Evolutionary conservation across 1,284 basidiomycete genomes (phyloP).

Genomic region (Limonomyces culmigenus): DNA sequence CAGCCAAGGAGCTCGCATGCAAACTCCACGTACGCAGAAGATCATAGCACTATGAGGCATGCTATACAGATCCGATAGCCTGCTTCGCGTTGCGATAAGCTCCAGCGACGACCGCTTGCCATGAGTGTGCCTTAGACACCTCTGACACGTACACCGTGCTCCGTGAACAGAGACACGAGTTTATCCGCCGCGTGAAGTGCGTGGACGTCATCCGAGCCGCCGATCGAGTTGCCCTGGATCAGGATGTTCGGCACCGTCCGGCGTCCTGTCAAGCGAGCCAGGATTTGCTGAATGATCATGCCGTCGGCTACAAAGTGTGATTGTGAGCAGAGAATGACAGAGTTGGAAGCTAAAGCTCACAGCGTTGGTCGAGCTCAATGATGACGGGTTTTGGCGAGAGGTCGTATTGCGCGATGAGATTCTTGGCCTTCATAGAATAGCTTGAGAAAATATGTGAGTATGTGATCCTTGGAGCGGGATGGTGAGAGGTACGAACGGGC

Average conservation of each 20-base stretch:
- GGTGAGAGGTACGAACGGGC: slow-evolving; percentile 32
- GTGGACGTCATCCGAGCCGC: slow-evolving; percentile 53
- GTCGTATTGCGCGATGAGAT: slow-evolving; percentile 44
- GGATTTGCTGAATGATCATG: slow-evolving; percentile 41
- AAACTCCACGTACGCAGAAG: too few relatives aligned
- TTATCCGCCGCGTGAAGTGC: slow-evolving; percentile 27
- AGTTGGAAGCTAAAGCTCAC: slow-evolving; percentile 18
- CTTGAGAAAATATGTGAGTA: slow-evolving; percentile 15
- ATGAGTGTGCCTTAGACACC: too few relatives aligned
- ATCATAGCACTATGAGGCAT: too few relatives aligned
- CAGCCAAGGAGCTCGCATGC: too few relatives aligned
- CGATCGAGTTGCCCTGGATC: slow-evolving; percentile 35
- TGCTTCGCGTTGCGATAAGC: too few relatives aligned
- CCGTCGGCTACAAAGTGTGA: slow-evolving; percentile 31
- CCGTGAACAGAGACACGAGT: slow-evolving; percentile 25
- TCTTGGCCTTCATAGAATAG: slow-evolving; percentile 55
- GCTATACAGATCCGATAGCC: too few relatives aligned
- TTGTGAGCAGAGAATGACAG: background rate
- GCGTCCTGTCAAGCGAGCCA: slow-evolving; percentile 47
- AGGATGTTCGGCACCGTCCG: slow-evolving; percentile 66
- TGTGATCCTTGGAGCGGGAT: background rate
- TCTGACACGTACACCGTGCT: slow-evolving; percentile 22
- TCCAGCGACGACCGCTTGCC: too few relatives aligned
- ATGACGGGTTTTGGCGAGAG: slow-evolving; percentile 53
- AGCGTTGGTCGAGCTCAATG: slow-evolving; percentile 59